Evolutionary conservation across 306 rosid genomes (phyloP).

Genomic region (Glycine tomentella): DNA sequence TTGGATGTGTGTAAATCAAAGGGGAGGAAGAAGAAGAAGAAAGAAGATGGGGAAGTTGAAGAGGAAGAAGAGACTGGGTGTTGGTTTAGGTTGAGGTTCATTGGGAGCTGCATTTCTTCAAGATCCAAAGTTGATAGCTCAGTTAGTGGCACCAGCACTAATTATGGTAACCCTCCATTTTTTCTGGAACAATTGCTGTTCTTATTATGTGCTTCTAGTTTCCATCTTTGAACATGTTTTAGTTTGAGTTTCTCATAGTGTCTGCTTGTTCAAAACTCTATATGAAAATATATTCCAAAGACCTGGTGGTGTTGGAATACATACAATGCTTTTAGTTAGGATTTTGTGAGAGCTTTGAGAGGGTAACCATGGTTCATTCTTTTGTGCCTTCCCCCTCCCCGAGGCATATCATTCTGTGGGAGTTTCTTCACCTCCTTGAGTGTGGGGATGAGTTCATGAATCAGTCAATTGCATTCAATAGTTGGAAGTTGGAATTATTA

Average conservation of each 20-base stretch:
- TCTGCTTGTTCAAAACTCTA: background rate
- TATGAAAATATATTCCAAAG: constrained; percentile 11
- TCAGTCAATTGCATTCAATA: background rate
- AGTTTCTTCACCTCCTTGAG: constrained; percentile 1
- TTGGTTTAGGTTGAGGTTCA: constrained; percentile 75
- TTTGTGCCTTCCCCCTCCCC: background rate
- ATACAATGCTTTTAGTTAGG: background rate
- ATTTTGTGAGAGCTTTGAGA: constrained; percentile 5
- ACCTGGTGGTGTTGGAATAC: background rate
- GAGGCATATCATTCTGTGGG: background rate
- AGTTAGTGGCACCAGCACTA: constrained; percentile 76
- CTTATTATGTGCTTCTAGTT: constrained; percentile 29
- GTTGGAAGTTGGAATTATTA: background rate
- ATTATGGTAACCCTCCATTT: constrained; percentile 67
- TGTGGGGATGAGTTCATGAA: constrained; percentile 17
- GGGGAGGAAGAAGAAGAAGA: constrained; percentile 72
- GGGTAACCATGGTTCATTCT: background rate
- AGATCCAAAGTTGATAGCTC: constrained; percentile 98
- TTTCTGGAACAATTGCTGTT: constrained; percentile 17
- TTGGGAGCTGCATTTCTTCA: constrained; percentile 96
- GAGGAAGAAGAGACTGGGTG: constrained; percentile 73
- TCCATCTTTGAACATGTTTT: constrained; percentile 22
- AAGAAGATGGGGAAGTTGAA: constrained; percentile 56
- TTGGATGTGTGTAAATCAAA: constrained; percentile 76
- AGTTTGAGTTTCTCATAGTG: constrained; percentile 28